Conservation (phyloP, 176 grass and related monocot species). For the Saccharum officinarum region DNA sequence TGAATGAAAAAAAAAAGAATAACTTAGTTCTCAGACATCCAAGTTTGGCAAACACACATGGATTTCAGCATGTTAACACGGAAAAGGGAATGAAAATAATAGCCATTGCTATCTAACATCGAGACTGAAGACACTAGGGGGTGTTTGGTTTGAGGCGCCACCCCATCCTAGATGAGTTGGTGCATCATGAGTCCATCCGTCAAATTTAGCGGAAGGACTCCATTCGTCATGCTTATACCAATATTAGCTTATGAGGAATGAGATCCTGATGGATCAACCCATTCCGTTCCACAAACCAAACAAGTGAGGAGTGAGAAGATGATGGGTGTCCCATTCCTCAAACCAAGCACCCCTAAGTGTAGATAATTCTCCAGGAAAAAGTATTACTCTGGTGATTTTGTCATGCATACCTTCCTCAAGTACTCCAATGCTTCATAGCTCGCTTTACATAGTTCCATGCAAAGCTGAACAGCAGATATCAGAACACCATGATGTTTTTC, state of each 20-base stretch:
- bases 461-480: slow-evolving; percentile 90
- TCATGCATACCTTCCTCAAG: slow-evolving; percentile 76
- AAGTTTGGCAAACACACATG: neutral
- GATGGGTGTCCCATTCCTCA: neutral
- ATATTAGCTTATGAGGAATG: neutral
- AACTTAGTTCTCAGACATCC: neutral
- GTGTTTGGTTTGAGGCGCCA: neutral
- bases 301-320: neutral
- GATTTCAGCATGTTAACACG: neutral
- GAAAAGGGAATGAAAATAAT: neutral
- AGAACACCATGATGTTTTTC: slow-evolving; percentile 97
- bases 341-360: neutral
- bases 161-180: neutral
- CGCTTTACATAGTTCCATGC: slow-evolving; percentile 92
- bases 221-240: neutral
- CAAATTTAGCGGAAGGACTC: neutral
- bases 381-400: neutral
- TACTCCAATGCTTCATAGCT: slow-evolving; percentile 78
- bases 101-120: neutral
- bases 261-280: neutral
- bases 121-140: neutral
- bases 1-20: neutral
- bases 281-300: neutral
- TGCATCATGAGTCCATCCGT: neutral
- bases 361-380: neutral